Conservation (phyloP, 176 grass and related monocot genomes). For the Dendrocalamus sinicus region DNA sequence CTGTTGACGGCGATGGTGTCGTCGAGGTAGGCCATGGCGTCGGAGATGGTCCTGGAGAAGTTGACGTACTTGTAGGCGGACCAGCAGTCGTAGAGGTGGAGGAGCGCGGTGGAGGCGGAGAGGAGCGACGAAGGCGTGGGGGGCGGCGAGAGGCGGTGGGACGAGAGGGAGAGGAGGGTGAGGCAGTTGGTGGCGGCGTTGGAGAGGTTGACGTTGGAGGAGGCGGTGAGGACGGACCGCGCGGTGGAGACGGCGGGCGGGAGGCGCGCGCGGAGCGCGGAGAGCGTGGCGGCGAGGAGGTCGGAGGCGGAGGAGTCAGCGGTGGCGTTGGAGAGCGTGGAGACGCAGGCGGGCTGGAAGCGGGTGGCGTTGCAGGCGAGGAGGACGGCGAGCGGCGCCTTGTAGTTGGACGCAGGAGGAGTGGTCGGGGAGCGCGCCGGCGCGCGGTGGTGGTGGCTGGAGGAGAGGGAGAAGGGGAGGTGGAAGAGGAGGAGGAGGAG, state of each 20-base stretch:
- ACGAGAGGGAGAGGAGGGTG: constrained; percentile 65
- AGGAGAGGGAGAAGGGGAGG: constrained; percentile 37
- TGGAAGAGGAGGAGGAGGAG: constrained; percentile 28
- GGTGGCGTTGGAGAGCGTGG: constrained; percentile 56
- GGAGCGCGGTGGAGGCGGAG: constrained; percentile 64
- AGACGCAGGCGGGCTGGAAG: constrained; percentile 61
- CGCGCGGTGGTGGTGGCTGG: constrained; percentile 13
- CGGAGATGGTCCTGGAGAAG: constrained; percentile 60
- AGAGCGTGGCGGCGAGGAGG: constrained; percentile 53
- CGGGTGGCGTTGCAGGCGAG: constrained; percentile 84
- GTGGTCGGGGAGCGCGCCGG: constrained; percentile 6
- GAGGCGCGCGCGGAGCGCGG: constrained; percentile 53
- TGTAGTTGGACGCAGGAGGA: constrained; percentile 23
- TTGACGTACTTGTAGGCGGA: constrained; percentile 93
- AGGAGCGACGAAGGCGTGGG: constrained; percentile 49
- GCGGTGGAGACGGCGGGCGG: constrained; percentile 61
- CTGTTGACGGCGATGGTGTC: constrained; percentile 58
- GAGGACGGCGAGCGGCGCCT: constrained; percentile 51
- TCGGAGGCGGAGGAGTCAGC: constrained; percentile 49
- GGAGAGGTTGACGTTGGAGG: constrained; percentile 72
- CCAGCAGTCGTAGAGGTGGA: constrained; percentile 99
- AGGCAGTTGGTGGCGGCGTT: constrained; percentile 89
- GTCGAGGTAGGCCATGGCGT: constrained; percentile 84
- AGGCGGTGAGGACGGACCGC: constrained; percentile 60
- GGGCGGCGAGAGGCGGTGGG: constrained; percentile 60